Evolutionary conservation across 768 basidiomycete species (phyloP).

Genomic region (Mycena pura): DNA sequence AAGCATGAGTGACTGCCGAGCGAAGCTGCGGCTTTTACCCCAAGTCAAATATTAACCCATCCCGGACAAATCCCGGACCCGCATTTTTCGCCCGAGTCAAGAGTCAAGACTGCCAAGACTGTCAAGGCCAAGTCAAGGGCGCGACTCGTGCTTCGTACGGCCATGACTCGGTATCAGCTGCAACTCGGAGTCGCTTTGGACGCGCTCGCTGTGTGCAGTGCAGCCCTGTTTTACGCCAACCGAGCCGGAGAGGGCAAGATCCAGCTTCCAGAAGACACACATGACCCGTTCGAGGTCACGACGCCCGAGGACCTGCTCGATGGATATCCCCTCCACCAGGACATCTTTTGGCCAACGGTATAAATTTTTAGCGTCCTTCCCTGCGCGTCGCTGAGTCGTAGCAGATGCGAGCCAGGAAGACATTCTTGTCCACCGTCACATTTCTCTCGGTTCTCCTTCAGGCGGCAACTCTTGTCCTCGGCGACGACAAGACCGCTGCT

Average conservation of each 20-base stretch:
- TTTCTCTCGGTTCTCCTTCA: conserved; percentile 55
- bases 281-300: conserved; percentile 75
- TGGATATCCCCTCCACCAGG: conserved; percentile 68
- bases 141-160: no score
- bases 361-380: conserved; percentile 25
- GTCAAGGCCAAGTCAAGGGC: no score
- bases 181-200: conserved; percentile 56
- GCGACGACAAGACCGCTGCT: conserved; percentile 43
- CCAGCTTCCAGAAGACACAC: conserved; percentile 43
- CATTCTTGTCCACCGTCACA: conserved; percentile 53
- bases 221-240: conserved; percentile 48
- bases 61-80: no score
- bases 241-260: conserved; percentile 55
- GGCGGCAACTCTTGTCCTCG: conserved; percentile 63
- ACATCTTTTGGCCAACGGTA: conserved; percentile 63
- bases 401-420: conserved; percentile 68
- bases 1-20: no score
- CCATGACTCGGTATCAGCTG: conserved; percentile 67
- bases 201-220: conserved; percentile 50
- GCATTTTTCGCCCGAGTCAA: no score
- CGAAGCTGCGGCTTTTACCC: no score
- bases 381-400: neutral
- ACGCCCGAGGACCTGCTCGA: conserved; percentile 70
- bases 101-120: no score
- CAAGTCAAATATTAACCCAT: no score